A percentile compares a stretch with the other conserved stretches of the same genome.
Conservation (phyloP, 23 red algal genomes). For the Gracilaria caudata region DNA sequence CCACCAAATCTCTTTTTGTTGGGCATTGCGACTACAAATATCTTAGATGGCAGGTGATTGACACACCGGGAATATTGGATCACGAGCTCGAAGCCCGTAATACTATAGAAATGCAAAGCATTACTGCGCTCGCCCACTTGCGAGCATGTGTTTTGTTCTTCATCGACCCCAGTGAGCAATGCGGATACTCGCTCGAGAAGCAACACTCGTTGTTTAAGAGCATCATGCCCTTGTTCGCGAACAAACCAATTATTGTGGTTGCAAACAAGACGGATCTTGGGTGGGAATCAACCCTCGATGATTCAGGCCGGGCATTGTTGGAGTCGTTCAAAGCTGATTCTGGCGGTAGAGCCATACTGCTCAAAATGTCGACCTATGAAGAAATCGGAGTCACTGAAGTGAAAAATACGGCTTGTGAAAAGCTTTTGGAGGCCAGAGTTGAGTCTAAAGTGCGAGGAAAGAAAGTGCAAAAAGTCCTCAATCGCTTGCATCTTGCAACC, state of each 20-base stretch:
- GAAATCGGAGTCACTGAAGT: constrained; percentile 75
- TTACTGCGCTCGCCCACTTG: constrained; percentile 97
- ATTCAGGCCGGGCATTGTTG: constrained; percentile 39
- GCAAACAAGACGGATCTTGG: constrained; percentile 93
- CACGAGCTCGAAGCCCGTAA: constrained; percentile 92
- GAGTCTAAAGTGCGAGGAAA: constrained; percentile 72
- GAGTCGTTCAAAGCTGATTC: constrained; percentile 48
- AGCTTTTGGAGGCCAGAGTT: constrained; percentile 80
- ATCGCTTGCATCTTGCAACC: constrained; percentile 90
- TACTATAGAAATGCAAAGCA: constrained; percentile 99
- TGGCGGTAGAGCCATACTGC: constrained; percentile 46
- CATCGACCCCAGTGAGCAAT: constrained; percentile 95
- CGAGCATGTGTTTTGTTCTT: constrained; percentile 93
- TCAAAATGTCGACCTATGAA: constrained; percentile 86
- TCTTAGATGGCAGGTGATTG: constrained; percentile 99
- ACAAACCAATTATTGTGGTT: constrained; percentile 94
- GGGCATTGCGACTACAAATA: constrained; percentile 97
- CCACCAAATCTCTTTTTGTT: constrained; percentile 97
- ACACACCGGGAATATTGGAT: constrained; percentile 97
- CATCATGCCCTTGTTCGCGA: constrained; percentile 86
- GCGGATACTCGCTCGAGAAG: constrained; percentile 89
- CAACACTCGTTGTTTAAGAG: constrained; percentile 81
- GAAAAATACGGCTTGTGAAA: constrained; percentile 87
- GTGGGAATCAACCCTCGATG: constrained; percentile 81
- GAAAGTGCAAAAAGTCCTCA: constrained; percentile 69